Base-by-base conservation (phyloP, 1,284 basidiomycete genomes). In the Moniliella sp. region DNA sequence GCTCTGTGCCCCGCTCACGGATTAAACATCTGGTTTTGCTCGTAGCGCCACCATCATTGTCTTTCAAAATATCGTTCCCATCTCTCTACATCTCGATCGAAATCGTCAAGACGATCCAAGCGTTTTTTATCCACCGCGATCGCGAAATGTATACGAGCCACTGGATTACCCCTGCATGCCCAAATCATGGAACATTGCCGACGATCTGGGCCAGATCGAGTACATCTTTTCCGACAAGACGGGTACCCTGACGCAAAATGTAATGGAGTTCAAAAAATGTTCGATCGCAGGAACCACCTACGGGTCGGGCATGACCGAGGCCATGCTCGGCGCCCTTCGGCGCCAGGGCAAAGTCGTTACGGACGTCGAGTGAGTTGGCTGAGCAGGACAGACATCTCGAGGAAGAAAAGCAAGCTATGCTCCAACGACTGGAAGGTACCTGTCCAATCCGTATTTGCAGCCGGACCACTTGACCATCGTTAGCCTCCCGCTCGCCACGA, bases 81-180 rank as follows among this genome's bases (percentile, higher is more conserved):
- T 94, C 44, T 91, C 83, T 97, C 18, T 91, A 91, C 67, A 93
- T 93, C 60, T 86, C 84, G 29, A 84, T 93, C 59, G 86, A 94
- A 65, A 78, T 93, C 42, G 84, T 93, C 68, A 93, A 91, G 67
- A 91, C 79, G 5, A 81, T 91, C 37, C 84, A 93, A 62, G 88
- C 88, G 4, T 91, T 75, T 64, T 91, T 93, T 67, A 94, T 94
- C 61, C 63, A 50, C 12, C 81, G 88, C 62, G 88, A 97, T 54
- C 58, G 83, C 45, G 86, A 93, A 60, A 88, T 97, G 83, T 93
- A 86, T 66, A 93, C 62, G 69, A 70, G 35, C 73, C 76, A 3
- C 50, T 61, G 28, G 76, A 93, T 59, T 76, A 80, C 0, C 67
- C 81, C 0, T 93, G 84, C 49, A 74, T 84, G 3, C 83, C 86